These are phyloP conservation scores for Helminthosporium solani DNA, from an alignment of 2,329 filamentous ascomycete species.

Conservation along the genomic window DNA sequence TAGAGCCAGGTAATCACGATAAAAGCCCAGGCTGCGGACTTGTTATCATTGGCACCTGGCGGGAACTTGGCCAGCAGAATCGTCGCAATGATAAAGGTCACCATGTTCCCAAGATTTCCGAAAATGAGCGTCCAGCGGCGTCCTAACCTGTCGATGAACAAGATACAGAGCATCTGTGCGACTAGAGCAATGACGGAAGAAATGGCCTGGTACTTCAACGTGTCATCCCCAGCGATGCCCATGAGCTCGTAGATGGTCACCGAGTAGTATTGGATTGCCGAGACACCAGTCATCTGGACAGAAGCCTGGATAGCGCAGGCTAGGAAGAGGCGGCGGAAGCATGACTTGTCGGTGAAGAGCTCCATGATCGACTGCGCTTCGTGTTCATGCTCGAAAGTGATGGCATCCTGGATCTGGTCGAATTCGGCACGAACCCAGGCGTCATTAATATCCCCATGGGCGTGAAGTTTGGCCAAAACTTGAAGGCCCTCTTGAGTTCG, in stretches of 20 bases:
- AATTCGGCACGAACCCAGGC: constrained; percentile 72
- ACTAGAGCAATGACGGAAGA: constrained; percentile 69
- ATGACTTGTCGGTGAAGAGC: constrained; percentile 65
- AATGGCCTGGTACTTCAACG: constrained; percentile 75
- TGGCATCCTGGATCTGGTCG: constrained; percentile 66
- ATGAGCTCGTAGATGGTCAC: constrained; percentile 67
- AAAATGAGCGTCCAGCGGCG: constrained; percentile 70
- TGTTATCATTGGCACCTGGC: constrained; percentile 54
- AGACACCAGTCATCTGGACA: constrained; percentile 70
- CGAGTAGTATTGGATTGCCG: constrained; percentile 70
- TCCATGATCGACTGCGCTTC: constrained; percentile 70
- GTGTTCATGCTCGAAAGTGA: constrained; percentile 66
- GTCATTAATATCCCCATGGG: constrained; percentile 65
- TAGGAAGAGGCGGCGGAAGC: constrained; percentile 71
- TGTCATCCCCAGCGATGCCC: constrained; percentile 64
- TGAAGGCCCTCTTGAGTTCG: constrained; percentile 63
- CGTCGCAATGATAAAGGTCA: constrained; percentile 70
- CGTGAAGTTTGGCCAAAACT: constrained; percentile 69
- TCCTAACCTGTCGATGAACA: constrained; percentile 68
- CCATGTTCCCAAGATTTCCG: constrained; percentile 69
- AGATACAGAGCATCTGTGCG: constrained; percentile 67
- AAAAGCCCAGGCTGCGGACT: constrained; percentile 68
- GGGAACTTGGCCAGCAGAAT: constrained; percentile 62
- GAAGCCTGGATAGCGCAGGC: constrained; percentile 69
- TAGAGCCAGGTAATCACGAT: constrained; percentile 77